These are phyloP conservation scores for Penicillium sp. DNA, from an alignment of 2,329 filamentous ascomycete species.

Conservation along the genomic window DNA sequence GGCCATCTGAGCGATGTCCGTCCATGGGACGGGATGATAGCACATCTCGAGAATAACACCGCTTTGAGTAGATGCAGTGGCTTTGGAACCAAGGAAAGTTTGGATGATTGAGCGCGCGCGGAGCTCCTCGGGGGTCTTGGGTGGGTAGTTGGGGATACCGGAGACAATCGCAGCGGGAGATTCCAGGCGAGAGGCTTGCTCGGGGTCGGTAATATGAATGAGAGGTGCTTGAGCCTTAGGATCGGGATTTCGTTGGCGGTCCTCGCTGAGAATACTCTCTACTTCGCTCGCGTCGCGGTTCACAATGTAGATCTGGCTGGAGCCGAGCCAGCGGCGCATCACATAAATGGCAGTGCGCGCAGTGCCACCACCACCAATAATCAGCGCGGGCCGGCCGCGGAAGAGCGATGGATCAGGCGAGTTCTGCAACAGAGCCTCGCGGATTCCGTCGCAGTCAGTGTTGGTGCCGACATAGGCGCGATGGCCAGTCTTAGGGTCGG, in stretches of 20 bases:
- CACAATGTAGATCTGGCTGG: constrained; percentile 66
- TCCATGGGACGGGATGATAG: constrained; percentile 68
- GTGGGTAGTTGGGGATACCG: constrained; percentile 71
- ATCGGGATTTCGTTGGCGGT: constrained; percentile 50
- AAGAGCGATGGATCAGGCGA: constrained; percentile 20
- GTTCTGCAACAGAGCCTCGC: constrained; percentile 63
- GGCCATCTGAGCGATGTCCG: constrained; percentile 58
- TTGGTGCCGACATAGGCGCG: constrained; percentile 65
- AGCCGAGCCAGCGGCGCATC: constrained; percentile 62
- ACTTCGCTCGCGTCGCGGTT: constrained; percentile 68
- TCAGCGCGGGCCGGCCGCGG: constrained; percentile 58
- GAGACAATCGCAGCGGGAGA: constrained; percentile 63
- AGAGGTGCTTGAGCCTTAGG: constrained; percentile 42
- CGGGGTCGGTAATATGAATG: constrained; percentile 55
- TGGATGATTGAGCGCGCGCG: constrained; percentile 51
- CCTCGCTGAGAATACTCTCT: constrained; percentile 58
- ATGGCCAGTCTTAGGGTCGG: constrained; percentile 37
- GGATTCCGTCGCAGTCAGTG: constrained; percentile 73
- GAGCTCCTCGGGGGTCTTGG: constrained; percentile 57
- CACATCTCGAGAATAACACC: constrained; percentile 76
- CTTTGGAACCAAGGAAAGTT: constrained; percentile 30
- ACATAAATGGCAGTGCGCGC: constrained; percentile 74
- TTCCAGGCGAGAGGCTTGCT: constrained; percentile 55
- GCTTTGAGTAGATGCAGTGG: constrained; percentile 43
- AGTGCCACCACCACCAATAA: constrained; percentile 72